Percentiles rank a stretch among this genome's conserved stretches.
Evolutionary conservation across 495 filamentous ascomycete genomes (phyloP).

Genomic region (Elasticomyces elasticus): DNA sequence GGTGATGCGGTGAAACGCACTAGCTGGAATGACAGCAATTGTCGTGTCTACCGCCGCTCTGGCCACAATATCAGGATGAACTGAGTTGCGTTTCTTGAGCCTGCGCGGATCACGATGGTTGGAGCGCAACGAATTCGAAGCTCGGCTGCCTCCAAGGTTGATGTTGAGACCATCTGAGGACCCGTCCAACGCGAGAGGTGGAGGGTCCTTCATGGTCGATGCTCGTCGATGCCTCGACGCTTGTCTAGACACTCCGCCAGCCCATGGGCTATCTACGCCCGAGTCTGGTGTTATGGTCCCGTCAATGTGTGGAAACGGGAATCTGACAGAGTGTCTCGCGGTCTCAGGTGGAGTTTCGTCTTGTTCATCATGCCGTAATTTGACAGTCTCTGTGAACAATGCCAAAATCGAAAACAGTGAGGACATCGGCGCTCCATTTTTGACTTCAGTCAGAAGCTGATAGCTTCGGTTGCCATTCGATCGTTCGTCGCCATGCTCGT

Average conservation of each 20-base stretch:
- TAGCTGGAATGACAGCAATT: conserved; percentile 94
- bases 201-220: conserved; percentile 44
- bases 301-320: conserved; percentile 7
- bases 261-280: conserved; percentile 14
- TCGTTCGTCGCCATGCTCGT: conserved; percentile 54
- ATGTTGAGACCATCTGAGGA: conserved; percentile 1
- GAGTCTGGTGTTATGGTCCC: conserved; percentile 18
- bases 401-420: conserved; percentile 95
- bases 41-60: conserved; percentile 96
- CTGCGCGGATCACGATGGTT: conserved; percentile 25
- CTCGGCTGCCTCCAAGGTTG: conserved; percentile 11
- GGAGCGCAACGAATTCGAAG: conserved; percentile 13
- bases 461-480: conserved; percentile 63
- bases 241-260: conserved; percentile 1
- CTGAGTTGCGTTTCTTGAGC: conserved; percentile 56
- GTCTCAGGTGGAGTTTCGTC: conserved; percentile 18
- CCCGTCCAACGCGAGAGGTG: conserved; percentile 52
- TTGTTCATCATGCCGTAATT: conserved; percentile 53
- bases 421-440: conserved; percentile 97
- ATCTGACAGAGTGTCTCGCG: background rate
- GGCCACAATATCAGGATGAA: conserved; percentile 92
- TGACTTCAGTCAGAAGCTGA: conserved; percentile 91
- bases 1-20: conserved; percentile 88
- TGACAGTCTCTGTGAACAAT: conserved; percentile 89
- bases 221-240: conserved; percentile 17